Evolutionary conservation across 2,329 filamentous ascomycete species (phyloP), one percentile per base, ranked within the genome.

Genomic region (Fusarium hostae): DNA sequence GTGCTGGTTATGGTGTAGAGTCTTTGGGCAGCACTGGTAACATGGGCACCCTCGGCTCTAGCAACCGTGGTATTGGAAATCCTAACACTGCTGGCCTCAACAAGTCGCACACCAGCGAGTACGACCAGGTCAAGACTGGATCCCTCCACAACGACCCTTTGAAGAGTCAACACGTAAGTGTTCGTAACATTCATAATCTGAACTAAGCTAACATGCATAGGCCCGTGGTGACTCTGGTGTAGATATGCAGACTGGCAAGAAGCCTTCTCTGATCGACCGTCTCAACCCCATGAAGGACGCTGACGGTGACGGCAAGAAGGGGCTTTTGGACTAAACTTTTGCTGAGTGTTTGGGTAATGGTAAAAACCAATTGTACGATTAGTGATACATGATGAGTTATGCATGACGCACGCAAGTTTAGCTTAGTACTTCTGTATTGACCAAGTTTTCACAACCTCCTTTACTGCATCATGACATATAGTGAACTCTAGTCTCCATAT

Each of bases 281-380:
- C 55, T 71, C 12, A 75, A 75, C 50, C 74, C 68, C 1, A 47
- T 73, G 24, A 76, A 71, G 59, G 75, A 75, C 15, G 54, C 75
- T 24, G 73, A 76, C 34, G 63, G 69, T 34, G 73, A 75, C 26
- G 71, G 75, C 32, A 74, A 76, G 70, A 73, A 75, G 60, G 73
- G 73, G 1, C 39, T 75, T 0, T 48, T 75, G 56, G 63, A 72
- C 9, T 73, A 69, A 52, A 3, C 5, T 6, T 12, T 4, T 9
- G 6, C 20, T 47, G 2, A 37, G 2, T n/a, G 15, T 2, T 12
- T 16, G 22, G n/a, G n/a, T 32, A 44, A 51, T 39, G 28, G 34
- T 35, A 22, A 28, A 51, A 55, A 28, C n/a, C 9, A 34, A 28
- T 24, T 72, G 62, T 73, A 67, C n/a, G 18, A 60, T 37, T 66